A percentile compares a stretch with the other conserved stretches of the same genome.
Evolutionary conservation across 176 grass and related monocot species (phyloP).

Genomic region (Hyparrhenia diplandra): DNA sequence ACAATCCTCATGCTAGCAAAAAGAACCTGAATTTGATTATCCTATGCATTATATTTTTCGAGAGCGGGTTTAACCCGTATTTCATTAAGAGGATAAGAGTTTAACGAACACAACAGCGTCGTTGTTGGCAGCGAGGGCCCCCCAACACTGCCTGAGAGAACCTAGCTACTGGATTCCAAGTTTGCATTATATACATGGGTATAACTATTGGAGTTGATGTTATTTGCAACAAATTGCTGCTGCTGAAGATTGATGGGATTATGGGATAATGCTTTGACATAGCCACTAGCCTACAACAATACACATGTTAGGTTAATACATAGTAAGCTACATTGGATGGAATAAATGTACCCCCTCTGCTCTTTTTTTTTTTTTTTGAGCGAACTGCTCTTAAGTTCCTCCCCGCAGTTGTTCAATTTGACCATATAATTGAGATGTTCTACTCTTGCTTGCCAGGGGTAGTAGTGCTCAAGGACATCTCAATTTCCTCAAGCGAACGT

Average conservation of each 20-base stretch:
- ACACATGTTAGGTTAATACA: not conserved
- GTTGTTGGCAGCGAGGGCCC: no score
- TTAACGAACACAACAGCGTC: no score
- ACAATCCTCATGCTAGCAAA: not conserved
- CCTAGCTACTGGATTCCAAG: no score
- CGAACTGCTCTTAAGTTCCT: constrained; percentile 21
- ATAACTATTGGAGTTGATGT: not conserved
- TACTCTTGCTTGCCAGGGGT: constrained; percentile 32
- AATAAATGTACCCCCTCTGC: not conserved
- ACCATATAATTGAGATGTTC: not conserved
- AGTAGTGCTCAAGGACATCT: constrained; percentile 56
- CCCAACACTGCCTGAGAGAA: no score
- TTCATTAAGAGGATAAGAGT: no score
- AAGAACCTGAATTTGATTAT: not conserved
- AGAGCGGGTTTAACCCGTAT: no score
- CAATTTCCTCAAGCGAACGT: constrained; percentile 92
- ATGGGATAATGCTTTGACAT: not conserved
- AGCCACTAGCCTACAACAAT: not conserved
- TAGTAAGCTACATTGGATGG: not conserved
- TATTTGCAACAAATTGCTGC: not conserved
- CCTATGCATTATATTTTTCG: not conserved
- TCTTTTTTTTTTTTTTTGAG: no score
- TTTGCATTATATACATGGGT: constrained; percentile 14
- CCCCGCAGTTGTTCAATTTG: not conserved
- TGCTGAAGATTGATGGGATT: not conserved